Base-by-base conservation (phyloP, 257 asterid genomes). In the Solanum medicagineum region DNA sequence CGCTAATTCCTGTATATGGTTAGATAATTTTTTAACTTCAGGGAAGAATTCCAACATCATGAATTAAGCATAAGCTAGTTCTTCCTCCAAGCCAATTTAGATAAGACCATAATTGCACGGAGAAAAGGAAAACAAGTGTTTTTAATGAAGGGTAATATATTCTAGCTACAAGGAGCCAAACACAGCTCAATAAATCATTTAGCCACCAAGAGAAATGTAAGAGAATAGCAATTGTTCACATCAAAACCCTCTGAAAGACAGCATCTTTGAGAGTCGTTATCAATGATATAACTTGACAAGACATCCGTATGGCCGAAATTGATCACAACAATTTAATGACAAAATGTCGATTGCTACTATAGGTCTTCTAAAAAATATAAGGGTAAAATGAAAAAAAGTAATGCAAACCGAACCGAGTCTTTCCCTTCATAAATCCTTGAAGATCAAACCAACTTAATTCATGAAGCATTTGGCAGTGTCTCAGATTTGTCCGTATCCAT, bases 401-500 rank as follows among this genome's bases (percentile, higher is more conserved):
- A 56, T 81, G 36, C 83, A 81, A 49, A 47, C 56, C 6, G 44
- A 44, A 63, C 63, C 57, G 70, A 26, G 17, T 53, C 66, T 26
- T 2, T 2, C 32, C 49, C 45, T 79, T 26, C 66, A 51, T 26
- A 56, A 20, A 45, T 45, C 26, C 45, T 47, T n/a, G 12, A 73
- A n/a, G 56, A 73, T 73, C 19, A 77, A 45, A 65, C 60, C 47
- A 63, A 45, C 75, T 42, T 45, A 53, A 51, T 68, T 88, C 80
- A 89, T 14, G 88, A 85, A 7, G 88, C 60, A 73, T 75, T 87
- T 36, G 88, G 87, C 0, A 68, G 82, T 5, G 90, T 42, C 86
- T 92, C 96, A 0, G 95, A 16, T 57, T 91, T 90, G 47, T 94
- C 97, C 0, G 94, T 94, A 74, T 95, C 97, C 97, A 95, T 94